Evolutionary conservation across 2,329 filamentous ascomycete genomes (phyloP), one percentile per base, ranked within the genome.

Genomic region (Penicillium oxalicum): DNA sequence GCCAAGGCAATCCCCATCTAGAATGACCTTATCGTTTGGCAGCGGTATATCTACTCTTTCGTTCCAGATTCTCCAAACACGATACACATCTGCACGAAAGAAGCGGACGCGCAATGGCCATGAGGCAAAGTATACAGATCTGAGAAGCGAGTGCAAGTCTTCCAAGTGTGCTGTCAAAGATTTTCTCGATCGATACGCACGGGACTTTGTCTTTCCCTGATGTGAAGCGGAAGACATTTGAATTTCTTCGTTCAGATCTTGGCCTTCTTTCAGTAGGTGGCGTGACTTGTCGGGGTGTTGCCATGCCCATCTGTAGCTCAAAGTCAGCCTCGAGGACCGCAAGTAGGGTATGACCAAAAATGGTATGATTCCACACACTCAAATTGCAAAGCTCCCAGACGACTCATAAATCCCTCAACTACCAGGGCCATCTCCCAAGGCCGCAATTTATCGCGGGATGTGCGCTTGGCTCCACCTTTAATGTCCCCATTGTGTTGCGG

Each of bases 401-500:
- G 85, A 57, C 87, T 91, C 0, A 88, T 89, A 56, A 98, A 98
- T 0, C 91, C 91, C 5, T 87, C 87, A 1, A 97, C 86, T 5
- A 96, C 75, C 36, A 82, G 83, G 2, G 88, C 80, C 86, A 95
- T 94, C 64, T 95, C 87, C 90, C 93, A 97, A 0, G 93, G 93
- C 37, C 88, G 79, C 52, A 91, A 70, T 4, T 70, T 82, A 40
- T 74, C 70, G 45, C 80, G 78, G 9, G 85, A 80, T 0, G 93
- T 98, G 40, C 84, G 79, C 28, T 76, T 81, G 28, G 93, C 93
- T 33, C 93, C 93, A 44, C 93, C 93, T 63, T 82, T 86, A 29
- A 78, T 77, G 43, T 83, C 74, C 45, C 93, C 93, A 77, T 98
- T 98, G 71, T 98, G 93, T 67, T 97, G 93, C 53, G 82, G 83